A percentile compares a stretch with the other conserved stretches of the same genome.
These are phyloP conservation scores for Amanita pseudoporphyria DNA, from an alignment of 768 basidiomycete genomes.

Conservation along the genomic window DNA sequence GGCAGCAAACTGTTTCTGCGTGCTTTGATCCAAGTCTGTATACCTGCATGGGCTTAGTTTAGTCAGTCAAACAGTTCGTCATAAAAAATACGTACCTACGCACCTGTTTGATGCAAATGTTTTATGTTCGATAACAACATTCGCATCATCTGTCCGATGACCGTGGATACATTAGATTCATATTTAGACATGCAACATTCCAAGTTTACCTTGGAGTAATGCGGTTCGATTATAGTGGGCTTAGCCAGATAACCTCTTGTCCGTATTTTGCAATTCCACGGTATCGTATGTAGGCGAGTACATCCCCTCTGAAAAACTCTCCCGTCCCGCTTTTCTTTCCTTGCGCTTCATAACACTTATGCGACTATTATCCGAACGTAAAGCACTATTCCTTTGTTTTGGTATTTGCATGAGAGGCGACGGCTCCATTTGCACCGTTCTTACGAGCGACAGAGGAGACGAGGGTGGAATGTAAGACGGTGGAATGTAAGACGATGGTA, in stretches of 20 bases:
- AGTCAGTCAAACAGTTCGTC: not conserved
- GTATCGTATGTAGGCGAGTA: not conserved
- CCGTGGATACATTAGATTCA: not conserved
- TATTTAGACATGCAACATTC: not conserved
- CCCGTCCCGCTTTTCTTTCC: not conserved
- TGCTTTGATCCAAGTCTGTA: not conserved
- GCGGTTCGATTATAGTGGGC: not conserved
- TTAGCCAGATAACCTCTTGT: not conserved
- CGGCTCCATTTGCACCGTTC: conserved; percentile 45
- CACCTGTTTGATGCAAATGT: not conserved
- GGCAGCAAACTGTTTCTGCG: not conserved
- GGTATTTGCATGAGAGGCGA: conserved; percentile 46
- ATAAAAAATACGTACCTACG: not conserved
- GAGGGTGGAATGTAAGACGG: conserved; percentile 27
- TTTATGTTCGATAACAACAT: not conserved
- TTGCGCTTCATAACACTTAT: not conserved
- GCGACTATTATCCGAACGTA: not conserved
- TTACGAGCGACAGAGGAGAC: conserved; percentile 24
- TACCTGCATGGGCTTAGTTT: not conserved
- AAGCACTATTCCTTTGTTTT: not conserved
- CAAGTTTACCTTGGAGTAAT: not conserved
- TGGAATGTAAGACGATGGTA: conserved; percentile 26
- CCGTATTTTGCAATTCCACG: conserved; percentile 2
- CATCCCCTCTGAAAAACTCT: not conserved
- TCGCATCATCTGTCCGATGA: not conserved